Conservation (phyloP, 2,329 filamentous ascomycete species). For the Lecanosticta acicola region DNA sequence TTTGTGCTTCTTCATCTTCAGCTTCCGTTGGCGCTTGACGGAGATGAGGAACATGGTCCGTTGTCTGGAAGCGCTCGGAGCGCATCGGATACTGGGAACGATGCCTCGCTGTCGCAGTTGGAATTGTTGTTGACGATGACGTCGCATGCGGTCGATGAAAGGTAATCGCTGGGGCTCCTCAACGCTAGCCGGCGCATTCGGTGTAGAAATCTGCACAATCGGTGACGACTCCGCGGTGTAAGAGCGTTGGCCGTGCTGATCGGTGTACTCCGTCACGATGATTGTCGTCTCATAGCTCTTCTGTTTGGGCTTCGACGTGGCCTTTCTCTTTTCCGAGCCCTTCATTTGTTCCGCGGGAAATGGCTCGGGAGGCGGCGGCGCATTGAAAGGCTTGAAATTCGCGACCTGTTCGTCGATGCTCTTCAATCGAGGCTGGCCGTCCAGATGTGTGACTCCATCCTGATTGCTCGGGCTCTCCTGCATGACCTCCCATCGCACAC, state of each 20-base stretch:
- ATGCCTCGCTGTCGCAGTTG: constrained; percentile 20
- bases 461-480: constrained; percentile 32
- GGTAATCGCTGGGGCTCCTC: constrained; percentile 32
- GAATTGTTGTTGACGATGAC: constrained; percentile 54
- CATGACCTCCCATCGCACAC: constrained; percentile 35
- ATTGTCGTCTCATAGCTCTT: constrained; percentile 43
- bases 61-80: constrained; percentile 21
- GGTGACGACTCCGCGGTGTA: constrained; percentile 49
- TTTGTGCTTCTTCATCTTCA: constrained; percentile 99
- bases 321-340: constrained; percentile 14
- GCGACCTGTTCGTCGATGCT: constrained; percentile 39
- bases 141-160: constrained; percentile 66
- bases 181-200: constrained; percentile 32
- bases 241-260: constrained; percentile 45
- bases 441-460: constrained; percentile 29
- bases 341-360: constrained; percentile 22
- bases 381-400: constrained; percentile 67
- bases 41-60: constrained; percentile 71
- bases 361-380: constrained; percentile 72
- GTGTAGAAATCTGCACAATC: constrained; percentile 38
- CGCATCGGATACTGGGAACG: constrained; percentile 15
- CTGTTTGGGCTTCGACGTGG: constrained; percentile 14
- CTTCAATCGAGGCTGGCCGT: constrained; percentile 25
- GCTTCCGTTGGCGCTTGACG: constrained; percentile 83
- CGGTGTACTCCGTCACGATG: constrained; percentile 50